Conservation (phyloP, 1,139 yeast genomes). For the Nakaseomyces bracarensis region DNA sequence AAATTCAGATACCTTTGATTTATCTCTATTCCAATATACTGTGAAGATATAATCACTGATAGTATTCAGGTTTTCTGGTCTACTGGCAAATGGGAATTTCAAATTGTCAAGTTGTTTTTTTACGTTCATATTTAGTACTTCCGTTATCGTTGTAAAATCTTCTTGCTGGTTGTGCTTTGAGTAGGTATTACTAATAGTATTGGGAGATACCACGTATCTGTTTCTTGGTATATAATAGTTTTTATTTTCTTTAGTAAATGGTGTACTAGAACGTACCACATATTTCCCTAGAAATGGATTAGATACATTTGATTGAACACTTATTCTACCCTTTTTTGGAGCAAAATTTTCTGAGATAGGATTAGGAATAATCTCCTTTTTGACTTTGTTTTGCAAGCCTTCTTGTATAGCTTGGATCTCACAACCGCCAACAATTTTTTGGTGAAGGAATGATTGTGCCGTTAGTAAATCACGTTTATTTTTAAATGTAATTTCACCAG, state of each 20-base stretch:
- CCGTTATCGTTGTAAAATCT: conserved; percentile 12
- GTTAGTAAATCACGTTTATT: conserved; percentile 20
- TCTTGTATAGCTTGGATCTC: conserved; percentile 15
- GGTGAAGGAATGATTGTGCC: conserved; percentile 19
- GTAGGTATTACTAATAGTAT: neutral
- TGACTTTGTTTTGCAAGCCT: too few species aligned
- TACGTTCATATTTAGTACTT: conserved; percentile 26
- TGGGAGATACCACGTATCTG: neutral
- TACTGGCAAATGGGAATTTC: conserved; percentile 30
- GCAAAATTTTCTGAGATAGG: neutral
- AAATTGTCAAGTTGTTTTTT: conserved; percentile 30
- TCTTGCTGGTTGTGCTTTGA: conserved; percentile 8
- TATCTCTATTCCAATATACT: conserved; percentile 31
- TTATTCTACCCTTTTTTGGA: neutral
- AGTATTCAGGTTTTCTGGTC: conserved; percentile 27
- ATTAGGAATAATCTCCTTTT: too few species aligned
- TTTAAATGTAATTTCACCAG: conserved; percentile 24
- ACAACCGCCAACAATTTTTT: conserved; percentile 27
- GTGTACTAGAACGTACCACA: neutral
- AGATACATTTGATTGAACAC: neutral
- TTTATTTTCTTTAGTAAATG: neutral
- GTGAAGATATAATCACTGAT: conserved; percentile 33
- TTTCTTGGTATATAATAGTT: conserved; percentile 1
- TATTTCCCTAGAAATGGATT: neutral
- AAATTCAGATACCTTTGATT: conserved; percentile 21